These are phyloP conservation scores for Acacia concinna DNA, from an alignment of 331 rosid species.

Conservation along the genomic window DNA sequence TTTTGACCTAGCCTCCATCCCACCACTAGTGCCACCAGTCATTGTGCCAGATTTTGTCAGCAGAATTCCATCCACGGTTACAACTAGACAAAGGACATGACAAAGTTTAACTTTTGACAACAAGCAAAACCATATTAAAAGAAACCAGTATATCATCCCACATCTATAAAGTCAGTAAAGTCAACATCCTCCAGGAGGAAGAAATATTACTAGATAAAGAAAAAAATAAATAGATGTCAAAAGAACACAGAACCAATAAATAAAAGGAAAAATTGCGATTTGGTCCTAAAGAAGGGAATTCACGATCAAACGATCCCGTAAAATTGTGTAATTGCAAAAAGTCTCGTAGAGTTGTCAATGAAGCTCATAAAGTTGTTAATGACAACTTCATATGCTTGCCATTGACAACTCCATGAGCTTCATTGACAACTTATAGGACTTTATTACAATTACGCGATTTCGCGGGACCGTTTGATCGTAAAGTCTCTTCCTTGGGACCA, in stretches of 20 bases:
- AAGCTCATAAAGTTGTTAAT: too few species aligned
- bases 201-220: conserved; percentile 2
- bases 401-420: too few species aligned
- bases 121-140: conserved; percentile 17
- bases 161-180: not conserved
- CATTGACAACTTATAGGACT: too few species aligned
- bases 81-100: conserved; percentile 66
- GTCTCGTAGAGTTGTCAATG: too few species aligned
- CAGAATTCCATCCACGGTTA: conserved; percentile 91
- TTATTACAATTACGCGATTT: too few species aligned
- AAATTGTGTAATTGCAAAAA: too few species aligned
- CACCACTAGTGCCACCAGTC: conserved; percentile 99
- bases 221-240: not conserved
- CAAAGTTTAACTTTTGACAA: conserved; percentile 19
- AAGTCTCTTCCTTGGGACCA: too few species aligned
- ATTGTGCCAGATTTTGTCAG: conserved; percentile 96
- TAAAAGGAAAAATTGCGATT: conserved; percentile 2
- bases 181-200: conserved; percentile 20
- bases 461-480: too few species aligned
- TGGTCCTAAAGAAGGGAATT: too few species aligned
- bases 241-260: not conserved
- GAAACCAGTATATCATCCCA: conserved; percentile 8
- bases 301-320: too few species aligned
- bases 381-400: too few species aligned
- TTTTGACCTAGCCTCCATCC: conserved; percentile 99